Conservation (phyloP, 2,329 filamentous ascomycete species). For the Myrmaecium sp. region DNA sequence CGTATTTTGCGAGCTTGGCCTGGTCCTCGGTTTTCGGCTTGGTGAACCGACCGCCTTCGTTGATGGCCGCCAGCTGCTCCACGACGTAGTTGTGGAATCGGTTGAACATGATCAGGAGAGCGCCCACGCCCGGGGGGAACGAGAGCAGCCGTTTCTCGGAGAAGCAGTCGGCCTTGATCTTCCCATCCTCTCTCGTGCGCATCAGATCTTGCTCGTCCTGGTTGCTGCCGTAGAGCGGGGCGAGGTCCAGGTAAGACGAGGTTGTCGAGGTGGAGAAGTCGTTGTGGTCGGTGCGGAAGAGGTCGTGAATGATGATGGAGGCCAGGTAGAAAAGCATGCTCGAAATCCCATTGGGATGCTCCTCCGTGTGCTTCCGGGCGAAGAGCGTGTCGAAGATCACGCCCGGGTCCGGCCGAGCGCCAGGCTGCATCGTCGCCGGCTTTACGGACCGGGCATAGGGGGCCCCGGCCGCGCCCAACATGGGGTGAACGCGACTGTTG, state of each 20-base stretch:
- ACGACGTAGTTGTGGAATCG: constrained; percentile 77
- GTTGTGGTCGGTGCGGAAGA: constrained; percentile 47
- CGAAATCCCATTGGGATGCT: constrained; percentile 56
- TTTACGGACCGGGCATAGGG: constrained; percentile 53
- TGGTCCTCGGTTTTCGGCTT: constrained; percentile 34
- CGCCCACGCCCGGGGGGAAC: constrained; percentile 52
- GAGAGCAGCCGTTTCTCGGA: constrained; percentile 46
- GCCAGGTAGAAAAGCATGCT: constrained; percentile 62
- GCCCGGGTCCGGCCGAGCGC: constrained; percentile 45
- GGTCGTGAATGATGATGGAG: constrained; percentile 45
- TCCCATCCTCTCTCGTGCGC: constrained; percentile 47
- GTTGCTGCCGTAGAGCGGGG: constrained; percentile 56
- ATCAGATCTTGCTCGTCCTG: constrained; percentile 49
- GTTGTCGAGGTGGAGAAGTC: constrained; percentile 49
- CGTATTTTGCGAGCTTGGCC: constrained; percentile 19
- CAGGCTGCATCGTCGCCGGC: constrained; percentile 38
- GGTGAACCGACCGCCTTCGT: constrained; percentile 64
- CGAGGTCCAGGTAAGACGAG: constrained; percentile 59
- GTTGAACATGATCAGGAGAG: constrained; percentile 50
- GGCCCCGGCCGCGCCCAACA: constrained; percentile 47
- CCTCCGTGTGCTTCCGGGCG: constrained; percentile 42
- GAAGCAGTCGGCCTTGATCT: constrained; percentile 55
- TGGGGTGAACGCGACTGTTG: constrained; percentile 43
- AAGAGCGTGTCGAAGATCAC: constrained; percentile 52
- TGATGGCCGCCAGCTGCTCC: constrained; percentile 64